Evolutionary conservation across 768 basidiomycete species (phyloP), one percentile per base, ranked within the genome.

Genomic region (Dioszegia aurantiaca): DNA sequence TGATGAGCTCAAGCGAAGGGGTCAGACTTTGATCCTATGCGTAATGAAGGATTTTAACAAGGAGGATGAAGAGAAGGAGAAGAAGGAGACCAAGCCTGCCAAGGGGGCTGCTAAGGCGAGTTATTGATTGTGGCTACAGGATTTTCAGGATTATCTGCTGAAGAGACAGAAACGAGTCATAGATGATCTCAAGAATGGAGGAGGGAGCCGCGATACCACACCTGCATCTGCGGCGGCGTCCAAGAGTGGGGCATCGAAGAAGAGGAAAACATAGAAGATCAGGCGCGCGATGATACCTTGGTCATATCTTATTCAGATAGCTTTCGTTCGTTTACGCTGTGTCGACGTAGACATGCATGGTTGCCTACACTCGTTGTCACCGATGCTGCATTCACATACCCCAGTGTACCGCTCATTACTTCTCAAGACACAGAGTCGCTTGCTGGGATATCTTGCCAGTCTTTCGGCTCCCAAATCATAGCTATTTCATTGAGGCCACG

Each of bases 41-140:
- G 89, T 99, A 61, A 87, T 90, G 79, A 94, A 93, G 80, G 94
- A 98, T 77, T 63, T 56, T 21, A 62, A 63, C n/a, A 87, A 86
- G 0, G 82, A 82, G 72, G 78, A 80, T 44, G 82, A 83, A 48
- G 81, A 83, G 59, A 83, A 83, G 48, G 81, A 83, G 59, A 83
- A 84, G 33, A 87, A 88, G 72, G 85, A 87, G 67, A 24, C 33
- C 26, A 68, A 68, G 55, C 64, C 69, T 14, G 45, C 82, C 3
- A 86, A 61, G 19, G 64, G 57, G 10, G 37, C 31, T 16, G 48
- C 27, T 3, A 53, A 53, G 33, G 51, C 40, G 12, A 26, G 51
- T 40, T n/a, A n/a, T n/a, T n/a, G n/a, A n/a, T n/a, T n/a, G n/a
- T n/a, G n/a, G n/a, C n/a, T n/a, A n/a, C n/a, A n/a, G n/a, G n/a